These are phyloP conservation scores for Reticulascus tulasneorum DNA, from an alignment of 2,329 filamentous ascomycete genomes.

Conservation along the genomic window DNA sequence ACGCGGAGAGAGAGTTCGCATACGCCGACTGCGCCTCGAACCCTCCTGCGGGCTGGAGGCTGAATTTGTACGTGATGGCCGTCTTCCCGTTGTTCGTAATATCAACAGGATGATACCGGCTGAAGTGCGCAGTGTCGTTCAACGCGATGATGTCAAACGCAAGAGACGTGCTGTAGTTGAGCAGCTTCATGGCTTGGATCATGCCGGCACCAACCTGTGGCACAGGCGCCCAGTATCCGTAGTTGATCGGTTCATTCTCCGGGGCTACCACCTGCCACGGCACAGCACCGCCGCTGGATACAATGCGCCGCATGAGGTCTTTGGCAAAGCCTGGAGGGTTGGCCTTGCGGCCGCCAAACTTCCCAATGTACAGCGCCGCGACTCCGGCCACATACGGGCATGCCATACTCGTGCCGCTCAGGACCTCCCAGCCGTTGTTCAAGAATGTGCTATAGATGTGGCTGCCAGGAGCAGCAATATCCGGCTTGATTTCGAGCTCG, in stretches of 20 bases:
- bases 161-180: constrained; percentile 32
- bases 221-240: constrained; percentile 24
- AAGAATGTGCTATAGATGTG: constrained; percentile 43
- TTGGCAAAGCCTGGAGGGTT: constrained; percentile 26
- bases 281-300: constrained; percentile 25
- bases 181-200: constrained; percentile 36
- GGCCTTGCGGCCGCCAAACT: constrained; percentile 25
- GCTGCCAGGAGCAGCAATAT: constrained; percentile 38
- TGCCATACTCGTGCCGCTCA: constrained; percentile 47
- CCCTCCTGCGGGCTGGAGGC: constrained; percentile 26
- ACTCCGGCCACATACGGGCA: constrained; percentile 41
- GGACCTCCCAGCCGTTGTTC: constrained; percentile 27
- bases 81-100: constrained; percentile 33
- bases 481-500: constrained; percentile 38
- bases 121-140: constrained; percentile 39
- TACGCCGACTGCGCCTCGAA: constrained; percentile 26
- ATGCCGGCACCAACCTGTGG: constrained; percentile 36
- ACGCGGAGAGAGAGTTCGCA: constrained; percentile 1
- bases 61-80: constrained; percentile 27
- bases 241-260: constrained; percentile 18
- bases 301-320: constrained; percentile 25
- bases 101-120: constrained; percentile 15
- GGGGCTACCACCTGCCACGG: constrained; percentile 20
- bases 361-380: constrained; percentile 32
- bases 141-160: constrained; percentile 35